A percentile compares a stretch with the other conserved stretches of the same genome.
Conservation (phyloP, 2,329 filamentous ascomycete species). For the Colletotrichum australisinense region DNA sequence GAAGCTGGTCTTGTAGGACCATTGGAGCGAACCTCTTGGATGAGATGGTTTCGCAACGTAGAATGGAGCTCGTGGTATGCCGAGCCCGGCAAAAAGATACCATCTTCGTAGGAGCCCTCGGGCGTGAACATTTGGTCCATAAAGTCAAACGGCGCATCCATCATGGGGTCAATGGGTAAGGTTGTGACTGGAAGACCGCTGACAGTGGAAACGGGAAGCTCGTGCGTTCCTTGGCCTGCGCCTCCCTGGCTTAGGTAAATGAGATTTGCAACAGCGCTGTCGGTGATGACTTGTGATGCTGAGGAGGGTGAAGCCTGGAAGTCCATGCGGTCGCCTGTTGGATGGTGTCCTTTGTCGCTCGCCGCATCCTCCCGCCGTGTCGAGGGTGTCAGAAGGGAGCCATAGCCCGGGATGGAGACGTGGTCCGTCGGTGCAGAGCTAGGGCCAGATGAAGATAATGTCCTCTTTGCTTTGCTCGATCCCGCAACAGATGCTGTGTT, state of each 20-base stretch:
- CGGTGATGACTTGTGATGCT: slow-evolving; percentile 42
- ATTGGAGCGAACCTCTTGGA: slow-evolving; percentile 55
- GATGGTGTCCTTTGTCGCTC: slow-evolving; percentile 8
- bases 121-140: slow-evolving; percentile 45
- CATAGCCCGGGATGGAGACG: neutral
- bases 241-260: slow-evolving; percentile 49
- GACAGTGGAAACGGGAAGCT: neutral
- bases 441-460: slow-evolving; percentile 11
- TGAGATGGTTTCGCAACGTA: slow-evolving; percentile 55
- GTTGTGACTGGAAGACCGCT: slow-evolving; percentile 16
- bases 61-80: slow-evolving; percentile 59
- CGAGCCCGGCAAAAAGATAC: slow-evolving; percentile 59
- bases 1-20: slow-evolving; percentile 44
- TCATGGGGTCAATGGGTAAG: slow-evolving; percentile 25
- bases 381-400: slow-evolving; percentile 7
- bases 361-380: slow-evolving; percentile 14
- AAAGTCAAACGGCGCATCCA: slow-evolving; percentile 33
- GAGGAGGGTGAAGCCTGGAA: slow-evolving; percentile 37
- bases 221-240: neutral
- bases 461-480: slow-evolving; percentile 9
- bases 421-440: slow-evolving; percentile 10
- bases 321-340: neutral
- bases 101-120: slow-evolving; percentile 48
- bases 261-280: slow-evolving; percentile 49
- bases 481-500: slow-evolving; percentile 4